Evolutionary conservation across 176 grass and related monocot genomes (phyloP).

Genomic region (Otatea glauca): DNA sequence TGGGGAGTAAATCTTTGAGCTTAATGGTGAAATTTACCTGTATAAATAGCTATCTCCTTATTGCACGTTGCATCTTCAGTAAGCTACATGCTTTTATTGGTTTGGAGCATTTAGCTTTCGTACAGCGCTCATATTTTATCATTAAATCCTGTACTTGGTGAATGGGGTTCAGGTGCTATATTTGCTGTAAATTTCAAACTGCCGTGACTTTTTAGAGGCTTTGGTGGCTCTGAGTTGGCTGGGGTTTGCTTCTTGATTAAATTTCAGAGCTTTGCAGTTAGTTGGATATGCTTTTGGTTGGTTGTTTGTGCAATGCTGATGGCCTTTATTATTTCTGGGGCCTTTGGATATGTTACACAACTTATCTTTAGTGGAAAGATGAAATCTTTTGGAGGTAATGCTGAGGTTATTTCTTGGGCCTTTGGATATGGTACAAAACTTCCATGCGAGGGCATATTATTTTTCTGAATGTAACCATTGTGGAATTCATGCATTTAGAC

Average conservation of each 20-base stretch:
- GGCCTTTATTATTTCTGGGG: slow-evolving; percentile 26
- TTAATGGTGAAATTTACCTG: neutral
- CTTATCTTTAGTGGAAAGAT: slow-evolving; percentile 23
- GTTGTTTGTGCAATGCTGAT: slow-evolving; percentile 39
- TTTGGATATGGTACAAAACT: neutral
- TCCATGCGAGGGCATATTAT: slow-evolving; percentile 3
- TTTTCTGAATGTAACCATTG: slow-evolving; percentile 11
- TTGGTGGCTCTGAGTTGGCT: slow-evolving; percentile 42
- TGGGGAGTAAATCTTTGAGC: neutral
- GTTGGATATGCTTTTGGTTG: slow-evolving; percentile 48
- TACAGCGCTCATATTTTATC: neutral
- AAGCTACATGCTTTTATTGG: neutral
- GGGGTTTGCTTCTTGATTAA: slow-evolving; percentile 37
- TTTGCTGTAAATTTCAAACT: slow-evolving; percentile 3
- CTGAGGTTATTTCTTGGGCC: neutral
- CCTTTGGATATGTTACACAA: neutral
- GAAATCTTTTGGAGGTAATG: slow-evolving; percentile 12
- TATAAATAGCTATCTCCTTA: neutral
- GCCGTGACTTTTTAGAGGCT: neutral
- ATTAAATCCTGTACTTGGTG: slow-evolving; percentile 9
- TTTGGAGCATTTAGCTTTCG: neutral
- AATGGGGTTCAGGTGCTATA: neutral
- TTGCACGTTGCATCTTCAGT: slow-evolving; percentile 4
- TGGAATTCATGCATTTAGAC: slow-evolving; percentile 29
- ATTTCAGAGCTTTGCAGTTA: slow-evolving; percentile 26